Conservation (phyloP, 2,329 filamentous ascomycete species). For the Hymenoscyphus albidus region DNA sequence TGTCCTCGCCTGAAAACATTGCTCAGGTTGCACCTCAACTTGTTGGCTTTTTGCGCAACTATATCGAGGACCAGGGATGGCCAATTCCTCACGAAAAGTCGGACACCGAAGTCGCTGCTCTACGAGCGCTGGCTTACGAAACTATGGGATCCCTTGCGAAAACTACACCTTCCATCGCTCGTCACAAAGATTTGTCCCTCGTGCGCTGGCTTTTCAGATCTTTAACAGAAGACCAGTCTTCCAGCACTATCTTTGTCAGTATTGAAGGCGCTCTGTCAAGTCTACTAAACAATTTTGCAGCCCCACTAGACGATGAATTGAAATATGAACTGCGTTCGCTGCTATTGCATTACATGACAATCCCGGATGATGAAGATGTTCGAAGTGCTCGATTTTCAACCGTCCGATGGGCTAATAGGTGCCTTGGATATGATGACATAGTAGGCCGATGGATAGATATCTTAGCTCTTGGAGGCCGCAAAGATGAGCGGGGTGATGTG, state of each 20-base stretch:
- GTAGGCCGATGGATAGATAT: constrained; percentile 85
- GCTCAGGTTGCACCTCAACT: constrained; percentile 63
- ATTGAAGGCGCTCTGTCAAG: constrained; percentile 86
- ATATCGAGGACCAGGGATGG: constrained; percentile 80
- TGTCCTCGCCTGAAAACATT: constrained; percentile 60
- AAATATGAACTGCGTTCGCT: constrained; percentile 41
- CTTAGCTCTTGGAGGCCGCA: constrained; percentile 66
- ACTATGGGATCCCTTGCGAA: constrained; percentile 78
- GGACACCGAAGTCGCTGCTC: constrained; percentile 53
- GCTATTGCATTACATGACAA: constrained; percentile 64
- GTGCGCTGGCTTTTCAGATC: constrained; percentile 80
- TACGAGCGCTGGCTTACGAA: constrained; percentile 83
- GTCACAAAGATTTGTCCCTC: constrained; percentile 48
- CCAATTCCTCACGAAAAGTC: constrained; percentile 59
- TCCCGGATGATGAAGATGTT: constrained; percentile 49
- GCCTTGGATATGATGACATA: constrained; percentile 74
- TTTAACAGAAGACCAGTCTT: constrained; percentile 72
- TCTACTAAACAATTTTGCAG: constrained; percentile 56
- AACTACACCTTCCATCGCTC: constrained; percentile 56
- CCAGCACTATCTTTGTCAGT: constrained; percentile 72
- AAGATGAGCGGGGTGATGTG: constrained; percentile 73
- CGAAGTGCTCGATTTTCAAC: constrained; percentile 76
- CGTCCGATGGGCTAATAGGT: constrained; percentile 86
- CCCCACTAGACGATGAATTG: constrained; percentile 37
- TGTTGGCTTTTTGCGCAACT: constrained; percentile 65